These are phyloP conservation scores for Solanum medicagineum DNA, from an alignment of 257 asterid genomes.

Conservation along the genomic window DNA sequence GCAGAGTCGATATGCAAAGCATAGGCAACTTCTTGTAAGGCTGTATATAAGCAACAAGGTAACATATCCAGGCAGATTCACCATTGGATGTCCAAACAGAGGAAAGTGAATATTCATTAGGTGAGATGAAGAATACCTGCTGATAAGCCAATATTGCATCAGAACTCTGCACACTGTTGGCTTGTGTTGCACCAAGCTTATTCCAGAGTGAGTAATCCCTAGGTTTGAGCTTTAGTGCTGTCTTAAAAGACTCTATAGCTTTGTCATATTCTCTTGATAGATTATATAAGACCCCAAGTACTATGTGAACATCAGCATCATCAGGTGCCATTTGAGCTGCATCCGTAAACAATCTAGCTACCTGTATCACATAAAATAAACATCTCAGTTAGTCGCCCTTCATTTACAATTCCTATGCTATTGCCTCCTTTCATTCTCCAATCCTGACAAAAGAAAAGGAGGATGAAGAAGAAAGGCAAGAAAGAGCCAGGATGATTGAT, in stretches of 20 bases:
- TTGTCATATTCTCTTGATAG: constrained; percentile 80
- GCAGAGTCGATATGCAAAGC: neutral
- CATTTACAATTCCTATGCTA: neutral
- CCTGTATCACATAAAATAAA: constrained; percentile 31
- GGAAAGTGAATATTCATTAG: neutral
- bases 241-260: constrained; percentile 91
- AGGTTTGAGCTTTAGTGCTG: constrained; percentile 90
- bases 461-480: neutral
- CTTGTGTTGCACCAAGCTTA: constrained; percentile 99
- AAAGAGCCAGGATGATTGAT: neutral
- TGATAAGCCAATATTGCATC: constrained; percentile 95
- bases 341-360: constrained; percentile 65
- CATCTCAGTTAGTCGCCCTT: neutral
- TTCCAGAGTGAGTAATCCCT: constrained; percentile 98
- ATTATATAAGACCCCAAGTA: constrained; percentile 88
- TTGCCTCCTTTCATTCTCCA: neutral
- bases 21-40: neutral
- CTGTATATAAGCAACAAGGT: neutral
- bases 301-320: constrained; percentile 97
- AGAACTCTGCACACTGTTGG: constrained; percentile 92
- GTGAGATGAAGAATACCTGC: constrained; percentile 34
- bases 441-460: neutral
- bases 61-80: neutral
- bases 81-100: neutral
- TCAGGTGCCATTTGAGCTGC: constrained; percentile 92